Evolutionary conservation across 75 land plant species (phyloP), one percentile per base, ranked within the genome.

Genomic region (Pinus taeda): DNA sequence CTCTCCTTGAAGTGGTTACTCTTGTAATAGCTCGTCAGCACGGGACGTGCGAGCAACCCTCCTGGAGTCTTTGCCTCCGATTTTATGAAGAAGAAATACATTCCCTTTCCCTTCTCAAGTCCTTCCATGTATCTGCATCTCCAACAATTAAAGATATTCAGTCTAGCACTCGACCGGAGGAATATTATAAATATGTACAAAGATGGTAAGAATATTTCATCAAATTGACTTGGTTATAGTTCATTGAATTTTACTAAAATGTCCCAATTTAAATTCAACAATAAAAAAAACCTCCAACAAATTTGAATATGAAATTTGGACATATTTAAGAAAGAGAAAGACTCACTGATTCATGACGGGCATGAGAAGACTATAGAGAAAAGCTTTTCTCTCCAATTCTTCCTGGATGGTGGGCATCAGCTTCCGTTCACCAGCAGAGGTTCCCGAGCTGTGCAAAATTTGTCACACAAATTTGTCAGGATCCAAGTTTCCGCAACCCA

Each of bases 311-410:
- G 22, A 18, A 1, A 4, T 6, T 21, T 17, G 26, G 17, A 13
- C 14, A 8, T 6, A 6, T 3, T 7, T 30, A 11, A 37, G 3
- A 6, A 37, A 18, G 3, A 36, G 1, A 29, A 5, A 58, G 37
- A 81, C 90, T 88, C 74, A 92, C 95, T 88, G 81, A 75, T 90
- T 93, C 93, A 93, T 93, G 26, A 93, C 89, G 18, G 95, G 95
- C 93, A 86, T 86, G 72, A 90, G 93, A 49, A 93, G 89, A 73
- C 89, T 90, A 84, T 93, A 93, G 17, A 93, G 85, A 4, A 85
- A 74, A 72, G 83, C 83, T 18, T 89, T 78, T 20, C 95, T 84
- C 71, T 88, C 87, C 49, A 90, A 60, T 71, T 93, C 95, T 49
- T 93, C 93, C 13, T 76, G 26, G 57, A 90, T 90, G 0, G 93